Evolutionary conservation across 768 basidiomycete species (phyloP), one percentile per base, ranked within the genome.

Genomic region (Lyophyllum shimeji): DNA sequence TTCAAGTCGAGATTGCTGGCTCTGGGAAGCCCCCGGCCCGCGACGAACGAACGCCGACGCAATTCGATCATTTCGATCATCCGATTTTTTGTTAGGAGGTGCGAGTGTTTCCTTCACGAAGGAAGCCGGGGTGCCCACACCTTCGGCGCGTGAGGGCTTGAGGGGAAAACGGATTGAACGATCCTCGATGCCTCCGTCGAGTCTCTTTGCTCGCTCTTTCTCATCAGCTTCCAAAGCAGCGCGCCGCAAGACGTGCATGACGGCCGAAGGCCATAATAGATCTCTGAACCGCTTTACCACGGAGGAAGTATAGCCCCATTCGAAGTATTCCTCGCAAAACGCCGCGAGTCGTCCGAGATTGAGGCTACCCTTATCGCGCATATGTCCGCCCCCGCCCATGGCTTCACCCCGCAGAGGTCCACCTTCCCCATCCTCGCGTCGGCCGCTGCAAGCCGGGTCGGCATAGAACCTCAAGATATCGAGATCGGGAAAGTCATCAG

Each of bases 221-320:
- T 65, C 67, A 50, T 82, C 79, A n/a, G 59, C 58, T 40, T 80
- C 69, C 17, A 86, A 46, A 13, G 80, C 76, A 24, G 70, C 72
- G 9, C 82, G 78, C 27, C 86, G 74, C 18, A 90, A 69, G 13
- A 81, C 74, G 50, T 84, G 78, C 52, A 86, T 77, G 5, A 86
- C 74, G 2, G 83, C 79, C 2, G 80, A 76, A 1, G 79, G 77
- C 83, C 88, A 91, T 3, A 89, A 69, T 7, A 86, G 76, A 8
- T 76, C 82, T 58, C 85, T 73, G 65, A 91, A 89, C 23, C 84
- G 80, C 56, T 85, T 84, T 49, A 84, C 73, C 44, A 91, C 85
- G 13, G 77, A 71, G 17, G 82, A 78, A 60, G 73, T 80, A 20
- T 82, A 79, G 0, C 87, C 89, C 87, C 89, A 91, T 60, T 90